A percentile compares a stretch with the other conserved stretches of the same genome.
phyloP scores from a whole-genome alignment of 2,329 filamentous ascomycete genomes.

The Cadophora gregata region DNA sequence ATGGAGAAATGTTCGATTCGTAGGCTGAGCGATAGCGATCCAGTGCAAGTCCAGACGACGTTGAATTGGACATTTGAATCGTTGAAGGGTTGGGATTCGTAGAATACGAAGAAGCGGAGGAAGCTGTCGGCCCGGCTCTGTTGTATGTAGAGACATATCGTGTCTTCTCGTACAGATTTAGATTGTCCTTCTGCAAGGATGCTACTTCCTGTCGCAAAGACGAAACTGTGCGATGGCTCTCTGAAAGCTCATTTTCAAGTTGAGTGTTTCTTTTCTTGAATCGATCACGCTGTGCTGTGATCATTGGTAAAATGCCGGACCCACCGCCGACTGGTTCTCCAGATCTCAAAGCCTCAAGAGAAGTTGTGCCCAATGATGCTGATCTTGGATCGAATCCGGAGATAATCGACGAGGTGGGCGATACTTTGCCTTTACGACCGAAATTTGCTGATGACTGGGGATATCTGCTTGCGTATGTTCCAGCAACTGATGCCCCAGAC shows the following conservation, averaged over 20 bases:
- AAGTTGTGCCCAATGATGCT: conserved; percentile 51
- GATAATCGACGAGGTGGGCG: conserved; percentile 97
- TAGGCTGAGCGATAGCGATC: conserved; percentile 92
- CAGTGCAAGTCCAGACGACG: conserved; percentile 68
- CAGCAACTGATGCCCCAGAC: conserved; percentile 89
- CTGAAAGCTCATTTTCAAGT: conserved; percentile 87
- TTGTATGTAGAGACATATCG: conserved; percentile 95
- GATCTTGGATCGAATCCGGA: conserved; percentile 86
- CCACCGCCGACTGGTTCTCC: conserved; percentile 75
- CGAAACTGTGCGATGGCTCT: conserved; percentile 80
- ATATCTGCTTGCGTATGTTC: conserved; percentile 84
- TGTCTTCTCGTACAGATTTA: conserved; percentile 96
- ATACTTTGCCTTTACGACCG: conserved; percentile 70
- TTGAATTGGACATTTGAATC: conserved; percentile 65
- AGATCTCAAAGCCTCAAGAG: conserved; percentile 61
- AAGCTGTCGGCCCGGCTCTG: conserved; percentile 65
- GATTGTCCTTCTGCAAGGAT: conserved; percentile 92
- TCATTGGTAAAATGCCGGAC: conserved; percentile 94
- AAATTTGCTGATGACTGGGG: conserved; percentile 69
- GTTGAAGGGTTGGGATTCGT: conserved; percentile 79
- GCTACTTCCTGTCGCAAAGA: conserved; percentile 89
- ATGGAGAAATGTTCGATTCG: conserved; percentile 93
- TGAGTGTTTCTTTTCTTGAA: conserved; percentile 97
- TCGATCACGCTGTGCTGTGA: conserved; percentile 94
- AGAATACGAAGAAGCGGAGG: conserved; percentile 69